Conservation (phyloP, 495 filamentous ascomycete species). For the Thermothielavioides terrestris region DNA sequence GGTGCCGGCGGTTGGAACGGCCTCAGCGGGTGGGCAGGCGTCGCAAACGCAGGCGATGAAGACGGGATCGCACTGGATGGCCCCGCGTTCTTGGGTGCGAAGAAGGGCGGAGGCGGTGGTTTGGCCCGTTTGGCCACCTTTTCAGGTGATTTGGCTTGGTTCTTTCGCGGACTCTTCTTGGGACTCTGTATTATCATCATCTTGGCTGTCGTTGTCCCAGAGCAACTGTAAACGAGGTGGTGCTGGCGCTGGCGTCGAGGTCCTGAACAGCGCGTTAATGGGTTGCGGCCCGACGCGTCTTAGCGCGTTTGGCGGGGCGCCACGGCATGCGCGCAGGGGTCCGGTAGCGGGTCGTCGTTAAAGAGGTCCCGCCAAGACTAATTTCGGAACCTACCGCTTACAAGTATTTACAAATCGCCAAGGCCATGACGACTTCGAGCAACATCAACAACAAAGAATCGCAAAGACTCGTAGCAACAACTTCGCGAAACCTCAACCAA, state of each 20-base stretch:
- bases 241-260: background rate
- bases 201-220: slow-evolving; percentile 3
- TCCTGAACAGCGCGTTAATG: slow-evolving; percentile 24
- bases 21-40: slow-evolving; percentile 64
- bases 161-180: slow-evolving; percentile 20
- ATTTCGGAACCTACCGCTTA: too few species aligned
- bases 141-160: slow-evolving; percentile 6
- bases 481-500: too few species aligned
- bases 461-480: too few species aligned
- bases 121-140: slow-evolving; percentile 24
- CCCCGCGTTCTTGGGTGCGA: slow-evolving; percentile 29
- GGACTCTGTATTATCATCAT: slow-evolving; percentile 26
- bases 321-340: background rate
- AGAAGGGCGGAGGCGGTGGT: slow-evolving; percentile 29
- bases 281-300: slow-evolving; percentile 11
- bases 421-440: too few species aligned
- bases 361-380: too few species aligned
- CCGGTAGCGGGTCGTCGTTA: too few species aligned
- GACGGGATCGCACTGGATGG: slow-evolving; percentile 56
- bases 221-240: background rate
- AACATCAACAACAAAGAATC: too few species aligned
- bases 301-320: slow-evolving; percentile 24
- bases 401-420: too few species aligned
- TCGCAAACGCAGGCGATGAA: slow-evolving; percentile 83
- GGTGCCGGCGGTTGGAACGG: slow-evolving; percentile 44